Percentiles rank a stretch among this genome's conserved stretches.
Evolutionary conservation across 441 rosid genomes (phyloP).

Genomic region (Jatropha podagrica): DNA sequence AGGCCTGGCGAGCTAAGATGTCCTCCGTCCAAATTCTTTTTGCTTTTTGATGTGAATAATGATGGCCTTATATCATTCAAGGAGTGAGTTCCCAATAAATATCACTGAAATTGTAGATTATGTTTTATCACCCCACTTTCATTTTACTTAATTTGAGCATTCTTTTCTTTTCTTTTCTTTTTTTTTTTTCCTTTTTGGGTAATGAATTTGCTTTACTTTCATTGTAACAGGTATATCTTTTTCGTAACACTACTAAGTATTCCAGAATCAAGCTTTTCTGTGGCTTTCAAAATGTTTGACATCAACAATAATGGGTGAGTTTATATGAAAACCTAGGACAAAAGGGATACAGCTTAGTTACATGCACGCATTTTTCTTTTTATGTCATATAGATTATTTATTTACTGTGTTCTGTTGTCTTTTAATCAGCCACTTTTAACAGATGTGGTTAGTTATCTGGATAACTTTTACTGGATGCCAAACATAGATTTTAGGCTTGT

Average conservation of each 20-base stretch:
- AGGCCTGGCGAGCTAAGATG: slow-evolving; percentile 78
- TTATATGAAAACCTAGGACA: neutral
- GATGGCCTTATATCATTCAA: slow-evolving; percentile 90
- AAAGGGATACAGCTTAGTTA: slow-evolving; percentile 15
- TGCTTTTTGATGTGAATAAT: slow-evolving; percentile 78
- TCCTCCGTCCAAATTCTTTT: slow-evolving; percentile 72
- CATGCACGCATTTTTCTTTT: slow-evolving; percentile 11
- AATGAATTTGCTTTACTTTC: slow-evolving; percentile 3
- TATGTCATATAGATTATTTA: neutral
- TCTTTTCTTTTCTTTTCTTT: neutral
- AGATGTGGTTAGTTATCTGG: neutral
- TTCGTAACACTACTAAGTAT: slow-evolving; percentile 83
- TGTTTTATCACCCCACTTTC: neutral
- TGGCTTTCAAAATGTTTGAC: slow-evolving; percentile 94
- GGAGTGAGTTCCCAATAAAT: slow-evolving; percentile 57
- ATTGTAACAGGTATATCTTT: slow-evolving; percentile 75
- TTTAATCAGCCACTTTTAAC: neutral
- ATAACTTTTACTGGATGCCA: neutral
- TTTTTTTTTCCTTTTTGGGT: neutral
- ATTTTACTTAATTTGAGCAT: neutral
- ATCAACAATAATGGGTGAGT: slow-evolving; percentile 73
- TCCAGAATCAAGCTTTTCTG: slow-evolving; percentile 81
- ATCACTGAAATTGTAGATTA: neutral
- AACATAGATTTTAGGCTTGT: neutral
- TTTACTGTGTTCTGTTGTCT: neutral